Evolutionary conservation across 257 asterid species (phyloP).

Genomic region (Fraxinus cuspidata): DNA sequence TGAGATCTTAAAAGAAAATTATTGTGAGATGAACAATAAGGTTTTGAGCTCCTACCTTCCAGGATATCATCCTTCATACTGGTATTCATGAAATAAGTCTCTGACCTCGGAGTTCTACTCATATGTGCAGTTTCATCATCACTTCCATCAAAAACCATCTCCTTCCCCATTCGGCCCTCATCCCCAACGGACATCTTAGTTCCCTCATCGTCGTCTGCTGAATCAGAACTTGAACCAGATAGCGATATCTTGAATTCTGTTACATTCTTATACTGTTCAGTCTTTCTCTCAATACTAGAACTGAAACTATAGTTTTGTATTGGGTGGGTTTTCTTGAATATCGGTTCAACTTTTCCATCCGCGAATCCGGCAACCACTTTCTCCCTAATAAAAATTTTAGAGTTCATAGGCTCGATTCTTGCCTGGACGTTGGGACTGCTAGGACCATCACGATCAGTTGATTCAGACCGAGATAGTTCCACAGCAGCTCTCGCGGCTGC

Average conservation of each 20-base stretch:
- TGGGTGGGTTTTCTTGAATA: slow-evolving; percentile 32
- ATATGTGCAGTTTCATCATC: slow-evolving; percentile 36
- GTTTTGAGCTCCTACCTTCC: slow-evolving; percentile 23
- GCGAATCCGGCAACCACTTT: neutral
- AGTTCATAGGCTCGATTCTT: slow-evolving; percentile 16
- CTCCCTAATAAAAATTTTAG: slow-evolving; percentile 16
- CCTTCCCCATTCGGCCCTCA: slow-evolving; percentile 22
- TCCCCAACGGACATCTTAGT: slow-evolving; percentile 10
- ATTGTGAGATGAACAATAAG: slow-evolving; percentile 21
- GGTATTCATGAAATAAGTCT: neutral
- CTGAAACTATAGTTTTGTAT: slow-evolving; percentile 26
- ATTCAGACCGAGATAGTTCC: slow-evolving; percentile 64
- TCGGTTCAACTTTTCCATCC: slow-evolving; percentile 1
- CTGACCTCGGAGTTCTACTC: neutral
- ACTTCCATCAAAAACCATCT: slow-evolving; percentile 40
- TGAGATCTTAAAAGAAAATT: slow-evolving; percentile 21
- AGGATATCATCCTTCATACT: slow-evolving; percentile 19
- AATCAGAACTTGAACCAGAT: slow-evolving; percentile 55
- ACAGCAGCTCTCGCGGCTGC: slow-evolving; percentile 94
- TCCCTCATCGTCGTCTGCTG: slow-evolving; percentile 31
- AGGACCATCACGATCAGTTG: slow-evolving; percentile 46
- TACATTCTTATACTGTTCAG: slow-evolving; percentile 22
- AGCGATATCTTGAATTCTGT: slow-evolving; percentile 29
- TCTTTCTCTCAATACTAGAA: neutral
- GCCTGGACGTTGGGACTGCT: slow-evolving; percentile 32